Percentiles rank a stretch among this genome's conserved stretches.
These are phyloP conservation scores for Brassica incana DNA, from an alignment of 345 rosid species.

Conservation along the genomic window DNA sequence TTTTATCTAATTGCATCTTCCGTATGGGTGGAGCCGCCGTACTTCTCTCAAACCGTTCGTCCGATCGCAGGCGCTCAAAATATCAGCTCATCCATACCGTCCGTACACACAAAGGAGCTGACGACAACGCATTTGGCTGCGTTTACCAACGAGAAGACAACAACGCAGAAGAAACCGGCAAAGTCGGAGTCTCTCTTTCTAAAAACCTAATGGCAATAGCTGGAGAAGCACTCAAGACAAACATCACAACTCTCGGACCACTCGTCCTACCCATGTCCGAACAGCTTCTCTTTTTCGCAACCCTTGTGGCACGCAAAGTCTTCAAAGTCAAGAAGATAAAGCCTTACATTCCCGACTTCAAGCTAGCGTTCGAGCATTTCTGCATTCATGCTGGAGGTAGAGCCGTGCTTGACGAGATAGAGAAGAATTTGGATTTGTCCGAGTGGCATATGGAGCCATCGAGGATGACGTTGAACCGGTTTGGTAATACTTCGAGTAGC, in stretches of 20 bases:
- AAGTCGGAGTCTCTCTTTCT: constrained; percentile 75
- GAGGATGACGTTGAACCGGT: constrained; percentile 82
- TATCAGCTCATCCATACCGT: constrained; percentile 91
- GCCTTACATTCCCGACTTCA: constrained; percentile 86
- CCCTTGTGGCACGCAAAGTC: constrained; percentile 70
- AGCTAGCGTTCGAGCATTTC: constrained; percentile 86
- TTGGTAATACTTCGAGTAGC: constrained; percentile 92
- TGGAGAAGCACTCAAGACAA: constrained; percentile 89
- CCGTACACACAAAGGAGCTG: constrained; percentile 91
- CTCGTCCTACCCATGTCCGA: constrained; percentile 90
- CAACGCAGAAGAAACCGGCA: constrained; percentile 39
- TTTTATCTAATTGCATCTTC: constrained; percentile 87
- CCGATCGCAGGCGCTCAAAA: constrained; percentile 80
- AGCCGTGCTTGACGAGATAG: constrained; percentile 85
- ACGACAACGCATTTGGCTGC: constrained; percentile 67
- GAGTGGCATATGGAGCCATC: constrained; percentile 97
- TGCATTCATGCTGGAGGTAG: constrained; percentile 95
- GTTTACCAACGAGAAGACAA: constrained; percentile 86
- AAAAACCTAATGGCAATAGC: constrained; percentile 96
- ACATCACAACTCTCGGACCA: constrained; percentile 87
- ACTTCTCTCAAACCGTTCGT: constrained; percentile 70
- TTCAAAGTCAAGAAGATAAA: constrained; percentile 63
- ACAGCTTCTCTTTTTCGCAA: constrained; percentile 68
- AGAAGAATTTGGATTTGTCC: constrained; percentile 71
- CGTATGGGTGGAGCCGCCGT: constrained; percentile 97